These are phyloP conservation scores for Niebla homalea DNA, from an alignment of 495 filamentous ascomycete genomes.

Conservation along the genomic window DNA sequence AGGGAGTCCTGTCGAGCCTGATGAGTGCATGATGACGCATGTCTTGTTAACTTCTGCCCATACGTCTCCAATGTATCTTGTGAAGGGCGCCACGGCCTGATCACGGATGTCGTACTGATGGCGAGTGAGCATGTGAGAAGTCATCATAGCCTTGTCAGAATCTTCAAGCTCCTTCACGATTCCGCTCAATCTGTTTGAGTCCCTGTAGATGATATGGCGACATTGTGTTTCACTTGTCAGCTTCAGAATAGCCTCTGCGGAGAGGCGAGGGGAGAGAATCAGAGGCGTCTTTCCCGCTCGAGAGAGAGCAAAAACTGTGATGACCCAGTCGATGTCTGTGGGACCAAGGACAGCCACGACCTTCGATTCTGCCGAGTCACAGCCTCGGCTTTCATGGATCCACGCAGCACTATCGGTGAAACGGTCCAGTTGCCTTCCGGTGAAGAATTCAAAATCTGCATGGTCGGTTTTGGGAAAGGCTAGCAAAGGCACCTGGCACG, in stretches of 20 bases:
- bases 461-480: conserved; percentile 33
- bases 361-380: conserved; percentile 20
- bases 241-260: conserved; percentile 36
- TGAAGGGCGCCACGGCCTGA: conserved; percentile 7
- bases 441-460: conserved; percentile 38
- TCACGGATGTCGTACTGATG: conserved; percentile 22
- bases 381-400: conserved; percentile 27
- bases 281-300: conserved; percentile 45
- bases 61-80: conserved; percentile 22
- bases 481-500: conserved; percentile 36
- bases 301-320: conserved; percentile 44
- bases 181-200: conserved; percentile 25
- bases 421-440: conserved; percentile 36
- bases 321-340: conserved; percentile 42
- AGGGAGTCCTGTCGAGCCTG: conserved; percentile 44
- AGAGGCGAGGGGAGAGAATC: conserved; percentile 45
- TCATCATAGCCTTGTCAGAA: conserved; percentile 19
- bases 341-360: conserved; percentile 39
- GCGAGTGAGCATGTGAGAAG: conserved; percentile 22
- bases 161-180: conserved; percentile 30
- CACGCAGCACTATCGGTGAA: conserved; percentile 37
- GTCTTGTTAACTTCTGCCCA: conserved; percentile 23
- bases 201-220: conserved; percentile 25
- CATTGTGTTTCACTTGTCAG: conserved; percentile 35
- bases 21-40: conserved; percentile 41